Evolutionary conservation across 2,329 filamentous ascomycete genomes (phyloP).

Genomic region (Niveomyces coronatus): DNA sequence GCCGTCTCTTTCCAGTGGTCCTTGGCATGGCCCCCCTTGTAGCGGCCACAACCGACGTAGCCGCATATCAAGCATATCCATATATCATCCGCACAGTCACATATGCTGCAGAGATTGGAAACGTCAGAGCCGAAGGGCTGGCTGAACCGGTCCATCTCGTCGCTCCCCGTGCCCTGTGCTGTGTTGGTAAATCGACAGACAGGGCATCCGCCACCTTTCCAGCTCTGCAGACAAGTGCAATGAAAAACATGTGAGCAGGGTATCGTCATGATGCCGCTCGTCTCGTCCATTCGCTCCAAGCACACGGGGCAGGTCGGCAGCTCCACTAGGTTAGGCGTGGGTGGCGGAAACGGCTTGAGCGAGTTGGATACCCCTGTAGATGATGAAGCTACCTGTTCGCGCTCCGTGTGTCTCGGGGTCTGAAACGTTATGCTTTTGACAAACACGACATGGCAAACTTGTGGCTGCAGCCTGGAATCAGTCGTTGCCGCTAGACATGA

Average conservation of each 20-base stretch:
- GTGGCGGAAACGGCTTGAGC: conserved; percentile 50
- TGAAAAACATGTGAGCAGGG: conserved; percentile 97
- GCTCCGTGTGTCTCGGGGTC: conserved; percentile 43
- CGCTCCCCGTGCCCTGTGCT: conserved; percentile 24
- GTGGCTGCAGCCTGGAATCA: conserved; percentile 45
- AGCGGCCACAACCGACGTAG: conserved; percentile 84
- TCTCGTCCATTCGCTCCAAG: conserved; percentile 96
- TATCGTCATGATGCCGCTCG: conserved; percentile 87
- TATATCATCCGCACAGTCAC: conserved; percentile 69
- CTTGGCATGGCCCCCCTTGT: conserved; percentile 88
- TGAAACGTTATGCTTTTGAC: conserved; percentile 86
- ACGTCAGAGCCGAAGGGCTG: conserved; percentile 48
- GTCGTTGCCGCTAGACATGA: not conserved
- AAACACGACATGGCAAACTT: conserved; percentile 91
- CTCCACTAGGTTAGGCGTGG: conserved; percentile 77
- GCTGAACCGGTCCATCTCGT: conserved; percentile 38
- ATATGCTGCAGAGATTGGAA: conserved; percentile 69
- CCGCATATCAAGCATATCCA: conserved; percentile 96
- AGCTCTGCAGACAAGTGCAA: conserved; percentile 90
- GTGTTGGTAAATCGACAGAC: conserved; percentile 80
- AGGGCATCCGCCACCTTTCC: conserved; percentile 87
- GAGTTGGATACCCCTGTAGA: conserved; percentile 31
- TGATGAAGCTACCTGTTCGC: conserved; percentile 48
- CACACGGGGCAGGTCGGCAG: conserved; percentile 94
- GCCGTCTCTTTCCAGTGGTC: conserved; percentile 83